These are phyloP conservation scores for Pseudovirgaria hyperparasitica DNA, from an alignment of 2,329 filamentous ascomycete species.

Conservation along the genomic window DNA sequence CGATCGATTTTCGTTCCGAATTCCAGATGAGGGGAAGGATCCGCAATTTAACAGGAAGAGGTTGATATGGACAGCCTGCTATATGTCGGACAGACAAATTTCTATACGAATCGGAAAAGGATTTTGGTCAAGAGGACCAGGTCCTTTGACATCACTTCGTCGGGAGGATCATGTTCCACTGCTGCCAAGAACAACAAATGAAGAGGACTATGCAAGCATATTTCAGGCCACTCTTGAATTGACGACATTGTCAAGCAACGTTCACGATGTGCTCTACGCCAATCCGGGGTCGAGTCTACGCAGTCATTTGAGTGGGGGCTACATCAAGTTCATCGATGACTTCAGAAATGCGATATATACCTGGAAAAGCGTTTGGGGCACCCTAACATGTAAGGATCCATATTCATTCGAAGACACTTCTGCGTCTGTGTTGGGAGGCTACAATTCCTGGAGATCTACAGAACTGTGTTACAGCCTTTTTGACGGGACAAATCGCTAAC, in stretches of 20 bases:
- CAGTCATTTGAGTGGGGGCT: slow-evolving; percentile 57
- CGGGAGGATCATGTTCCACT: slow-evolving; percentile 57
- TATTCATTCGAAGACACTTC: too few relatives aligned
- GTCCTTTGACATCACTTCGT: slow-evolving; percentile 50
- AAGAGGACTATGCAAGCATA: slow-evolving; percentile 55
- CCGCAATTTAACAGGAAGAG: slow-evolving; percentile 49
- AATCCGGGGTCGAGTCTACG: slow-evolving; percentile 58
- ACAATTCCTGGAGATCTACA: too few relatives aligned
- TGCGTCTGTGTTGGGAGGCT: too few relatives aligned
- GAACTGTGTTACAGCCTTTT: too few relatives aligned
- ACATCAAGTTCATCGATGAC: slow-evolving; percentile 65
- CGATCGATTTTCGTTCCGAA: slow-evolving; percentile 54
- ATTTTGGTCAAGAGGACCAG: slow-evolving; percentile 62
- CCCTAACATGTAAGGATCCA: slow-evolving; percentile 44
- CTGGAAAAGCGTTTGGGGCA: slow-evolving; percentile 61
- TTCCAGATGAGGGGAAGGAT: slow-evolving; percentile 46
- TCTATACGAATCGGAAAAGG: slow-evolving; percentile 59
- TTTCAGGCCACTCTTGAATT: slow-evolving; percentile 61
- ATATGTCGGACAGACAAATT: slow-evolving; percentile 32
- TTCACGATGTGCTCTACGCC: slow-evolving; percentile 61
- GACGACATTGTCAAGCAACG: slow-evolving; percentile 60
- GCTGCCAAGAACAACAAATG: slow-evolving; percentile 42
- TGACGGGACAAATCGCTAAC: slow-evolving; percentile 4
- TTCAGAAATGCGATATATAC: slow-evolving; percentile 55
- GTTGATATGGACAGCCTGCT: slow-evolving; percentile 51